Conservation (phyloP, 768 basidiomycete species). For the Amanita pseudoporphyria region DNA sequence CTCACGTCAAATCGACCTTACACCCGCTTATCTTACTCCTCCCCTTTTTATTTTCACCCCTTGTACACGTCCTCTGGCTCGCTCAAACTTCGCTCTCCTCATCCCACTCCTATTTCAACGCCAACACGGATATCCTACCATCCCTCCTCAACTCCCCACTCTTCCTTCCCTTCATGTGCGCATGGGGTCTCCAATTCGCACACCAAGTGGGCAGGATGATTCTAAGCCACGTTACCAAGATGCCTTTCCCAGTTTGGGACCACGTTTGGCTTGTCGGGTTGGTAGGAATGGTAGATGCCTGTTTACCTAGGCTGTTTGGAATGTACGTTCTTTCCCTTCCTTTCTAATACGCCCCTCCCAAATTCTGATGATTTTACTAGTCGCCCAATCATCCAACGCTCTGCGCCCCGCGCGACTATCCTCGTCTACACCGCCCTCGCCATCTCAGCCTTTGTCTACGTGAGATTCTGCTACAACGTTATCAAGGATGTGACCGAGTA, state of each 20-base stretch:
- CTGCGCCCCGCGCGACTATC: slow-evolving; percentile 46
- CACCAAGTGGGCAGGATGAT: slow-evolving; percentile 92
- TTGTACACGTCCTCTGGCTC: slow-evolving; percentile 71
- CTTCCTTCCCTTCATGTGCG: slow-evolving; percentile 81
- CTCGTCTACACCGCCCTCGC: slow-evolving; percentile 67
- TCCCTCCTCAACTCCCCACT: slow-evolving; percentile 67
- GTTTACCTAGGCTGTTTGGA: slow-evolving; percentile 56
- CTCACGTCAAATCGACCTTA: slow-evolving; percentile 16
- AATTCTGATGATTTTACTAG: slow-evolving; percentile 19
- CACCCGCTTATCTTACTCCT: slow-evolving; percentile 65
- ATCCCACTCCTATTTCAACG: slow-evolving; percentile 33
- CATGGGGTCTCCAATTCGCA: slow-evolving; percentile 90
- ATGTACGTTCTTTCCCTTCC: slow-evolving; percentile 29
- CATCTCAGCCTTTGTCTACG: slow-evolving; percentile 62
- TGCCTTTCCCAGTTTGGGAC: slow-evolving; percentile 81
- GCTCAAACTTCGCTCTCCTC: slow-evolving; percentile 32
- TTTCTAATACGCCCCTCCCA: slow-evolving; percentile 2
- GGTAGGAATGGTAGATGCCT: slow-evolving; percentile 75
- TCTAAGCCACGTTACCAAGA: slow-evolving; percentile 81
- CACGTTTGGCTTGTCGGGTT: slow-evolving; percentile 79
- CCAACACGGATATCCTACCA: slow-evolving; percentile 24
- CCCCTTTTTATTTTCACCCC: slow-evolving; percentile 66
- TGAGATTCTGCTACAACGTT: slow-evolving; percentile 72
- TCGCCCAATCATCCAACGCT: slow-evolving; percentile 67
- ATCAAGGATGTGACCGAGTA: slow-evolving; percentile 84